Evolutionary conservation across 2,329 filamentous ascomycete genomes (phyloP).

Genomic region (Raffaelea arxii): DNA sequence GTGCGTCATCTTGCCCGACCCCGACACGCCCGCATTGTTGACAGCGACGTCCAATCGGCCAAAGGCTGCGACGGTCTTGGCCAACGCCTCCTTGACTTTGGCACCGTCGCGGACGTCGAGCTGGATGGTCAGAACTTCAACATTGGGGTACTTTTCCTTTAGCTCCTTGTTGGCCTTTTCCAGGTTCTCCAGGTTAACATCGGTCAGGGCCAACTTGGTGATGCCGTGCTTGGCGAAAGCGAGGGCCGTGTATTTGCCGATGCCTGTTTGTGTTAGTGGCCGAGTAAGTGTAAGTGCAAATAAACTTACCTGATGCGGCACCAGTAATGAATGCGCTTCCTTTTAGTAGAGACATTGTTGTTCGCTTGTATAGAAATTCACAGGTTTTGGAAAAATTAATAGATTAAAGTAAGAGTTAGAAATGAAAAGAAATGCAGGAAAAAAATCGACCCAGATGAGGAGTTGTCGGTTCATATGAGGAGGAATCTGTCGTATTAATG

Average conservation of each 20-base stretch:
- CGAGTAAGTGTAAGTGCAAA: background rate
- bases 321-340: constrained; percentile 13
- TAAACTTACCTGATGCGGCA: constrained; percentile 7
- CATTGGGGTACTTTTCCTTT: constrained; percentile 22
- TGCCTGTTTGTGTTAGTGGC: constrained; percentile 25
- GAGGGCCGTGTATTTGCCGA: constrained; percentile 35
- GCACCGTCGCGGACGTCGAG: constrained; percentile 35
- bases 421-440: too few relatives aligned
- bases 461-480: too few relatives aligned
- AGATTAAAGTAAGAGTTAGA: too few relatives aligned
- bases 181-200: constrained; percentile 29
- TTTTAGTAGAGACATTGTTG: constrained; percentile 5
- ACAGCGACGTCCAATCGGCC: constrained; percentile 45
- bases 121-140: constrained; percentile 24
- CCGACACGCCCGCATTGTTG: constrained; percentile 44
- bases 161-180: constrained; percentile 23
- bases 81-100: constrained; percentile 33
- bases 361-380: too few relatives aligned
- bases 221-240: constrained; percentile 38
- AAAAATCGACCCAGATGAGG: too few relatives aligned
- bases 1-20: constrained; percentile 30
- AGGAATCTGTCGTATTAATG: too few relatives aligned
- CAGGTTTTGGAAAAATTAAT: too few relatives aligned
- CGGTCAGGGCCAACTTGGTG: constrained; percentile 33
- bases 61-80: constrained; percentile 31